These are phyloP conservation scores for Flaveria linearis DNA, from an alignment of 129 eudicot genomes.

Conservation along the genomic window DNA sequence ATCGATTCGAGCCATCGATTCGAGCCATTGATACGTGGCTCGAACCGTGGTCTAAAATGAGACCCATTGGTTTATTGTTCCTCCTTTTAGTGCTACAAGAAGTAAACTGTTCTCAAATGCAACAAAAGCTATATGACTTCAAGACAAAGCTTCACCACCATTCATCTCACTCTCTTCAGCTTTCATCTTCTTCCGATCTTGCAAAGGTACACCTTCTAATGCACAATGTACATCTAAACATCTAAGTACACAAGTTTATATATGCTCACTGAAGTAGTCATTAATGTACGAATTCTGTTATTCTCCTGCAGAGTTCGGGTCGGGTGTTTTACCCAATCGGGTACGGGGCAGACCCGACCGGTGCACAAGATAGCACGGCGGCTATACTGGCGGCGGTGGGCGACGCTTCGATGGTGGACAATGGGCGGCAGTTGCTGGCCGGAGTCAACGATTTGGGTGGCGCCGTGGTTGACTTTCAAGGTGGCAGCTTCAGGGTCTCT, in stretches of 20 bases:
- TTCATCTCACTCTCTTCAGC: conserved; percentile 25
- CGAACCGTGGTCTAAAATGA: conserved; percentile 31
- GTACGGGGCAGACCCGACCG: conserved; percentile 70
- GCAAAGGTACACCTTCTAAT: conserved; percentile 27
- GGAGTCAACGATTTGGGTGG: conserved; percentile 71
- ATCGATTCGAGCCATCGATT: neutral
- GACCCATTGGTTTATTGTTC: conserved; percentile 19
- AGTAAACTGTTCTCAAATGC: conserved; percentile 33
- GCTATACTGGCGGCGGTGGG: conserved; percentile 51
- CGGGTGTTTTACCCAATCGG: conserved; percentile 69
- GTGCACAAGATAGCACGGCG: conserved; percentile 58
- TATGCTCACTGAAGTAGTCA: neutral
- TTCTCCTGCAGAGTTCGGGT: conserved; percentile 41
- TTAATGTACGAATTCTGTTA: neutral
- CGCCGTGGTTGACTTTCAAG: conserved; percentile 62
- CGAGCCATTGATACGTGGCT: neutral
- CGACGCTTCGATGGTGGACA: conserved; percentile 44
- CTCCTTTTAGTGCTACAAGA: conserved; percentile 24
- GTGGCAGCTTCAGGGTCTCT: conserved; percentile 55
- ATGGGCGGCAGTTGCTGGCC: conserved; percentile 56
- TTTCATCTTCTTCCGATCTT: conserved; percentile 28
- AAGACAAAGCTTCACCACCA: conserved; percentile 44
- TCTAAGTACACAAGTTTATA: neutral
- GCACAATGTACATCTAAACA: neutral
- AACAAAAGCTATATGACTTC: conserved; percentile 45